Conservation (phyloP, 2,329 filamentous ascomycete species). For the Nannizziopsis arthrosporioides region DNA sequence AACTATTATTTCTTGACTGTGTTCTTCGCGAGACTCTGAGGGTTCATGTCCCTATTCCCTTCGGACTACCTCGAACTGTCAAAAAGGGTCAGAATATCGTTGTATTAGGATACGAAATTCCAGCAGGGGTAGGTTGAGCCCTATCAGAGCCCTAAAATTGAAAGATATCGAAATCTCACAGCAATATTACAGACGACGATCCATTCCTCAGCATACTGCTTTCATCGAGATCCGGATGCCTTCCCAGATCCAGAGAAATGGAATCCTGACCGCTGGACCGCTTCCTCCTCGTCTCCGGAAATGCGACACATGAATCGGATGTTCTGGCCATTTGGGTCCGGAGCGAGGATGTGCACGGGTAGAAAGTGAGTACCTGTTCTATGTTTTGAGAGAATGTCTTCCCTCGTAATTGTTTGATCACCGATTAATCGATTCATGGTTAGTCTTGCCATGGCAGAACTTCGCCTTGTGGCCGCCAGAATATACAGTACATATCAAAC, state of each 20-base stretch:
- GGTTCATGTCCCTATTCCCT: conserved; percentile 33
- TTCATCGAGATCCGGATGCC: conserved; percentile 41
- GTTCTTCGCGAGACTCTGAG: conserved; percentile 36
- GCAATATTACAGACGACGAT: conserved; percentile 12
- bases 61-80: conserved; percentile 29
- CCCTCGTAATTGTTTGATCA: neutral
- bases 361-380: conserved; percentile 15
- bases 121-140: conserved; percentile 12
- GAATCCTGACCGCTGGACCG: conserved; percentile 44
- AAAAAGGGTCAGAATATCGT: conserved; percentile 13
- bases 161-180: neutral
- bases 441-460: conserved; percentile 16
- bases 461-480: conserved; percentile 12
- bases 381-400: too few relatives aligned
- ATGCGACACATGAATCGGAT: conserved; percentile 37
- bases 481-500: conserved; percentile 15
- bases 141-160: neutral
- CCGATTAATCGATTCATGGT: neutral
- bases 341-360: conserved; percentile 33
- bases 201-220: conserved; percentile 23
- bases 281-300: conserved; percentile 39
- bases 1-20: conserved; percentile 26
- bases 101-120: conserved; percentile 14
- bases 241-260: conserved; percentile 43
- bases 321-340: conserved; percentile 45